Percentiles rank a stretch among this genome's conserved stretches.
Conservation (phyloP, 2,329 filamentous ascomycete species). For the Trichoderma cornu-damae region DNA sequence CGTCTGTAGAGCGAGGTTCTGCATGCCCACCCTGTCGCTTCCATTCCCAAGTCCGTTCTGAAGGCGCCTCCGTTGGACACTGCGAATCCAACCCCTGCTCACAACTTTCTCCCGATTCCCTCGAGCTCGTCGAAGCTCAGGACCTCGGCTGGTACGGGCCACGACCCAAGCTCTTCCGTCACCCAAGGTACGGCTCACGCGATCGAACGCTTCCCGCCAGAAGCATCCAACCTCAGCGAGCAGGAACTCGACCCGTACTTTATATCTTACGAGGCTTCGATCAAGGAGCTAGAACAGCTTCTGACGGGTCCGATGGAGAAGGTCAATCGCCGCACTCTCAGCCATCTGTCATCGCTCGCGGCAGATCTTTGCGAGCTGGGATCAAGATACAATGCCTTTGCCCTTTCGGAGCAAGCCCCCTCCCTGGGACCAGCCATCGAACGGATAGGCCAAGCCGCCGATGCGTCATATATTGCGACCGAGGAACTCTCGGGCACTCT, state of each 20-base stretch:
- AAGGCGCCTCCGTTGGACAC: constrained; percentile 94
- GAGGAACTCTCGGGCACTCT: constrained; percentile 82
- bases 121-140: constrained; percentile 81
- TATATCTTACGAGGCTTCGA: constrained; percentile 84
- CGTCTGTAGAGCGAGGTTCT: constrained; percentile 76
- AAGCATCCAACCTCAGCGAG: constrained; percentile 70
- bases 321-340: constrained; percentile 83
- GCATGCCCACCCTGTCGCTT: constrained; percentile 81
- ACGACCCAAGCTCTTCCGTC: constrained; percentile 34
- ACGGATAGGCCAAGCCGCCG: constrained; percentile 86
- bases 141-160: constrained; percentile 41
- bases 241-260: constrained; percentile 95
- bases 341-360: constrained; percentile 76
- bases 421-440: constrained; percentile 91
- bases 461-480: constrained; percentile 92
- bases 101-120: constrained; percentile 82
- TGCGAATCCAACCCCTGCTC: constrained; percentile 83
- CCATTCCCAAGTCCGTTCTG: constrained; percentile 87
- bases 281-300: constrained; percentile 82
- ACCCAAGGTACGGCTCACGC: constrained; percentile 49
- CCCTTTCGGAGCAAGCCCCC: constrained; percentile 83
- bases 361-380: constrained; percentile 89
- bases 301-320: constrained; percentile 94
- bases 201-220: constrained; percentile 76
- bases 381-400: constrained; percentile 95